Evolutionary conservation across 1,139 yeast species (phyloP), one percentile per base, ranked within the genome.

Genomic region (Suhomyces guaymorum): DNA sequence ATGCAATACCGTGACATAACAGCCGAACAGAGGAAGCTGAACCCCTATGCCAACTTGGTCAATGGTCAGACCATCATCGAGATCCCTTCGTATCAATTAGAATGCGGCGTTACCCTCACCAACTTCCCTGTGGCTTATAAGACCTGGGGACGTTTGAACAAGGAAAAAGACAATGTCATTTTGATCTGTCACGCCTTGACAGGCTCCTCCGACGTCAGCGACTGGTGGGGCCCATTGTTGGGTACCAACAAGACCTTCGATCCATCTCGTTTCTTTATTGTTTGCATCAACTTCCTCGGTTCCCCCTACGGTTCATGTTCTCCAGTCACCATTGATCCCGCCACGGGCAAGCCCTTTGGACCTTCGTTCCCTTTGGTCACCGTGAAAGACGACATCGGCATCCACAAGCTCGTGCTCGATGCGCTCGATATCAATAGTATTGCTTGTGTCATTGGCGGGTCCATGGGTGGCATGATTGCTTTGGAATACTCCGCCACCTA

Each of bases 381-480:
- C 0, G 85, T 90, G 15, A 78, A 95, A 44, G 98, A 92, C 54
- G 98, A 92, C 51, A 86, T 88, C 7, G 72, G 73, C 11, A 77
- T 92, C n/a, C 97, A 92, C 51, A 78, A 70, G 47, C 57, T 82
- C 38, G 81, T 92, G 5, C 66, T 92, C 37, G 82, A 77, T 44
- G 88, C 87, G 17, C 63, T 92, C 33, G 88, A 85, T 0, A 87
- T 92, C 17, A 73, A 72, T 38, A 75, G 79, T 37, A 66, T 92
- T 25, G 97, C 97, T 1, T 77, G 83, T 32, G 95, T 86, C 4
- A 77, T 92, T 38, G 98, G 98, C 19, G 98, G 98, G 0, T 90
- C 97, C 18, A 92, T 92, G 98, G 98, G 98, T 24, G 98, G 98
- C n/a, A 92, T 92, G 98, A 65, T 89, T 34, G 90, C 92, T 0